Evolutionary conservation across 1,284 basidiomycete species (phyloP), one percentile per base, ranked within the genome.

Genomic region (Cryptococcus depauperatus): DNA sequence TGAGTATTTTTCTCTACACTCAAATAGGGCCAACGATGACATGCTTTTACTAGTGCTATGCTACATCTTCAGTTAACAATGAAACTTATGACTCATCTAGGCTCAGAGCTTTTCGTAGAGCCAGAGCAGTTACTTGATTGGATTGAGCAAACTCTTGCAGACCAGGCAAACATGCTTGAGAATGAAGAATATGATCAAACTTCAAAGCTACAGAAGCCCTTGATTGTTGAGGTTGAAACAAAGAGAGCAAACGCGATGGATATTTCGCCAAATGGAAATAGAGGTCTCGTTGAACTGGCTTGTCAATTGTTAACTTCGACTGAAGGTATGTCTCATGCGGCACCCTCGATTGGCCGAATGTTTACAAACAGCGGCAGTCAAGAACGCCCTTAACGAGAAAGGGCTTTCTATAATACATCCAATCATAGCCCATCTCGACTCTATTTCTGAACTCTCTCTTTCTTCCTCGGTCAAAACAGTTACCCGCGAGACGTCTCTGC

Each of bases 121-220:
- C 81, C 84, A 1, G 76, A 77, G 11, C 81, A 89, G 48, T 77
- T 90, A 8, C 68, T 92, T 11, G 74, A 76, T 1, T 93, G 92
- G 59, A 76, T 93, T 30, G 83, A 83, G 49, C 80, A 85, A 48
- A 82, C 83, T 1, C 63, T 84, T 5, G 47, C 45, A 14, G 54
- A 59, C 37, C 52, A 57, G 38, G 54, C 46, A 8, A 35, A 56
- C 29, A 29, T 46, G 22, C 30, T 45, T 18, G 34, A 44, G 8
- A 21, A 44, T 18, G 39, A 40, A 35, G 28, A 30, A 16, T 4
- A n/a, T 13, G 25, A 28, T 14, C 16, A 29, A 16, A 16, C 8
- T 6, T 16, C 7, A 25, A 13, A n/a, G n/a, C 19, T 21, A 14
- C 23, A 40, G 18, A 33, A 41, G 43, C 29, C 45, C 6, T 16